Evolutionary conservation across 148 eudicot species (phyloP).

Genomic region (Fagopyrum tataricum): DNA sequence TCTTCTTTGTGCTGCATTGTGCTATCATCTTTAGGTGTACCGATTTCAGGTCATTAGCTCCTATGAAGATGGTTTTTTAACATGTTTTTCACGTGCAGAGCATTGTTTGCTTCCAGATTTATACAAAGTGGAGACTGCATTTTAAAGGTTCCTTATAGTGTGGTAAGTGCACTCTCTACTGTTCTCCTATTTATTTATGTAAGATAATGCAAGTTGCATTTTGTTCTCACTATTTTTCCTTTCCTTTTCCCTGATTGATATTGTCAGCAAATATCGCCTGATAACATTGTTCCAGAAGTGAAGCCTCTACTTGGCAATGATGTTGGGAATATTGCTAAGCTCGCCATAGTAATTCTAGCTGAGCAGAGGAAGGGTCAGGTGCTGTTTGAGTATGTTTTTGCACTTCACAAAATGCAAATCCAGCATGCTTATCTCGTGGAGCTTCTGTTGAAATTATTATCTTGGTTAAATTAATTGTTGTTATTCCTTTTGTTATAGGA

Average conservation of each 20-base stretch:
- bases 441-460: neutral
- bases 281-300: constrained; percentile 45
- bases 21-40: neutral
- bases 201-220: constrained; percentile 3
- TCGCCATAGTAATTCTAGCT: constrained; percentile 54
- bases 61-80: constrained; percentile 2
- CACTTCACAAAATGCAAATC: neutral
- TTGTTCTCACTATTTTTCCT: constrained; percentile 3
- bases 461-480: neutral
- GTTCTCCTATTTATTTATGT: neutral
- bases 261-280: constrained; percentile 64
- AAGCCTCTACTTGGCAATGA: constrained; percentile 43
- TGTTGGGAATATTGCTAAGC: constrained; percentile 50
- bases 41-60: neutral
- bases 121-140: constrained; percentile 66
- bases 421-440: neutral
- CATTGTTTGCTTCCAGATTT: constrained; percentile 45
- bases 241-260: constrained; percentile 11
- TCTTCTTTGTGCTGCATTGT: neutral
- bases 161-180: constrained; percentile 27
- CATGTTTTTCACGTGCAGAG: constrained; percentile 26
- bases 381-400: neutral
- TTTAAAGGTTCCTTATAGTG: constrained; percentile 54
- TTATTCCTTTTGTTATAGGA: constrained; percentile 24
- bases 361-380: constrained; percentile 71